Conservation (phyloP, 306 rosid genomes). For the Dalbergia cochinchinensis region DNA sequence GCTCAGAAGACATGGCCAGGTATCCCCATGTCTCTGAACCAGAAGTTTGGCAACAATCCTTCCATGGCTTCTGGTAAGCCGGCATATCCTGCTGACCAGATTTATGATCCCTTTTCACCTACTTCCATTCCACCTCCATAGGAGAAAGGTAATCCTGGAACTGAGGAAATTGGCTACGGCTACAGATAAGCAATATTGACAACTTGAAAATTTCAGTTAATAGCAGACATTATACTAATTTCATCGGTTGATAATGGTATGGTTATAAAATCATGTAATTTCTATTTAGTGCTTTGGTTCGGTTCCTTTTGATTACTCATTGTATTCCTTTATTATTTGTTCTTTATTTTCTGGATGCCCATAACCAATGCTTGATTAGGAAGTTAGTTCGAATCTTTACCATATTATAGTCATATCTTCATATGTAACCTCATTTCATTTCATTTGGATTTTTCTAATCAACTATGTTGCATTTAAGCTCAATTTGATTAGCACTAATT, state of each 20-base stretch:
- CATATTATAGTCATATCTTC: slow-evolving; percentile 26
- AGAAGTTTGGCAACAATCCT: slow-evolving; percentile 56
- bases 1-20: slow-evolving; percentile 55
- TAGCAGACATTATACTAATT: slow-evolving; percentile 21
- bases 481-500: background rate
- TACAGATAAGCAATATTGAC: slow-evolving; percentile 4
- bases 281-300: background rate
- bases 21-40: slow-evolving; percentile 51
- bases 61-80: slow-evolving; percentile 59
- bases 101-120: slow-evolving; percentile 96
- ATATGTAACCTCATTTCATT: background rate
- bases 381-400: slow-evolving; percentile 21
- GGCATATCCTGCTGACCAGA: slow-evolving; percentile 67
- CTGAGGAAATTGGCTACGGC: slow-evolving; percentile 43
- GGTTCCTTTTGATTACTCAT: slow-evolving; percentile 9
- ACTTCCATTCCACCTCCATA: slow-evolving; percentile 64
- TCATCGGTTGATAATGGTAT: slow-evolving; percentile 25
- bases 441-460: slow-evolving; percentile 21
- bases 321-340: slow-evolving; percentile 25
- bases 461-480: slow-evolving; percentile 11
- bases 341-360: slow-evolving; percentile 13
- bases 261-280: slow-evolving; percentile 29
- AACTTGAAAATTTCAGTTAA: slow-evolving; percentile 14
- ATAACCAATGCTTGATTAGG: slow-evolving; percentile 25
- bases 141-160: slow-evolving; percentile 55